Evolutionary conservation across 2,329 filamentous ascomycete genomes (phyloP), one percentile per base, ranked within the genome.

Genomic region (Aureobasidium lini): DNA sequence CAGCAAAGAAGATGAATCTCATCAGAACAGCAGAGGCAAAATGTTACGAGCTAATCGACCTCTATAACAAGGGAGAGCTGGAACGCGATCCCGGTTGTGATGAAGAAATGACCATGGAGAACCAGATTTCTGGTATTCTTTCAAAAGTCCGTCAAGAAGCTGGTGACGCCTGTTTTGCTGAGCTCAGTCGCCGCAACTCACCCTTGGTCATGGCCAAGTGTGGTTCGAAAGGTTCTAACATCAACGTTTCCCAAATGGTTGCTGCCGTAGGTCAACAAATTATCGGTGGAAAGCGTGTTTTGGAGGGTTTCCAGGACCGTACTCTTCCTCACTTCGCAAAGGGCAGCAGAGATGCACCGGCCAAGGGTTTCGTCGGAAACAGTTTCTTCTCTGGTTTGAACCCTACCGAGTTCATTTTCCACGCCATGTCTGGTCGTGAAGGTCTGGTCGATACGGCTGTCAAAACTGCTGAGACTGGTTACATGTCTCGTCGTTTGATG

Each of bases 221-320:
- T 11, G 94, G 94, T 50, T 97, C 93, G 57, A 99, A 99, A 74
- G 94, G 94, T 71, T 96, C 91, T 5, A 88, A 90, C 67, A 95
- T 99, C 79, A 99, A 99, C 79, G 94, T 99, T 36, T 94, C 94
- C 8, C 94, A 99, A 77, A 99, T 99, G 94, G 89, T 97, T 71
- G 93, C 94, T 60, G 86, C 92, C 61, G 94, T 99, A 70, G 94
- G 94, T 53, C 94, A 99, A 75, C 94, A 99, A 67, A 96, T 97
- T 83, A 97, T 99, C 68, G 89, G 89, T 62, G 90, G 91, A 50
- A 84, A 89, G 69, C 92, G 94, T 83, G 92, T 99, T 34, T 84
- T 90, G 46, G 90, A 99, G 74, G 94, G 94, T 6, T 99, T 99
- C 75, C 93, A 97, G 71, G 93, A 97, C 72, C 85, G 94, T 68